These are phyloP conservation scores for Phytophthora sojae DNA, from an alignment of 352 stramenopile species.

Conservation along the genomic window DNA sequence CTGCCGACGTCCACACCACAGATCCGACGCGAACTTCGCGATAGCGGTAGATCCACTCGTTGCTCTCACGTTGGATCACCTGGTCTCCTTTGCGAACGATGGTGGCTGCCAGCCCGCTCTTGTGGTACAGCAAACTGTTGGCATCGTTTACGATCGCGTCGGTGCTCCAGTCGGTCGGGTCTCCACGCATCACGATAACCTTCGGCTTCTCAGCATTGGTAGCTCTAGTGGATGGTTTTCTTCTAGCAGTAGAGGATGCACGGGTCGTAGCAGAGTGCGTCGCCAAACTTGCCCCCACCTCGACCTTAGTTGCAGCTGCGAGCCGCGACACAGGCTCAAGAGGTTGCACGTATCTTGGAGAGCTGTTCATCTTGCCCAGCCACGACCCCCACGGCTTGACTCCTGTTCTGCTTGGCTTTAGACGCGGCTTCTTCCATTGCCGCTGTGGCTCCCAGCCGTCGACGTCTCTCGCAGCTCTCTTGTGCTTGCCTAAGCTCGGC, in stretches of 20 bases:
- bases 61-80: constrained; percentile 40
- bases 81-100: constrained; percentile 36
- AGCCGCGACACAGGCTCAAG: constrained; percentile 3
- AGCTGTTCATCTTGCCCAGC: not conserved
- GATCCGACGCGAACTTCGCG: constrained; percentile 37
- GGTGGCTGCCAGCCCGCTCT: constrained; percentile 34
- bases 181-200: constrained; percentile 44
- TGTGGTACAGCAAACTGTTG: constrained; percentile 38
- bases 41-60: constrained; percentile 32
- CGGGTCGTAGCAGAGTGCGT: not conserved
- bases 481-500: constrained; percentile 8
- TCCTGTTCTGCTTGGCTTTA: not conserved
- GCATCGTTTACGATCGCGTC: constrained; percentile 54
- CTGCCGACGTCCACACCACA: constrained; percentile 42
- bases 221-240: not conserved
- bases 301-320: not conserved
- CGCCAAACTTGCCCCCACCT: not conserved
- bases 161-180: constrained; percentile 43
- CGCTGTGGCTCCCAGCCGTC: not conserved
- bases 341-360: not conserved
- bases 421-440: constrained; percentile 5
- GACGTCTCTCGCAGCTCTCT: not conserved
- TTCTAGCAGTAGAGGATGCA: not conserved
- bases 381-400: not conserved
- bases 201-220: constrained; percentile 5